Conservation (phyloP, 2,329 filamentous ascomycete species). For the Venturia asperata region DNA sequence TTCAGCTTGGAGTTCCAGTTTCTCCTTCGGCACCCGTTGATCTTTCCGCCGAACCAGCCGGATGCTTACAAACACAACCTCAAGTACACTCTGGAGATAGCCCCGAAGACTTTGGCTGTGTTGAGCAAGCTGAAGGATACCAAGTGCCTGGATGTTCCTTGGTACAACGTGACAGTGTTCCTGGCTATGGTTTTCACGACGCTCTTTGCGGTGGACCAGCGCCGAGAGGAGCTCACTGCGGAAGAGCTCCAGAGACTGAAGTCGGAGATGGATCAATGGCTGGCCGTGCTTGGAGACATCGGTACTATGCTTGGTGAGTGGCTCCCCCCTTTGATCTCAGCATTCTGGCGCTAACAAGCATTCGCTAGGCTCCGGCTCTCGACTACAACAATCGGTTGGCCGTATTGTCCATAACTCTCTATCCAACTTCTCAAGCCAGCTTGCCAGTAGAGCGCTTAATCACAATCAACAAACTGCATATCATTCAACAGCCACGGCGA, state of each 20-base stretch:
- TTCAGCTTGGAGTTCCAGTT: constrained; percentile 45
- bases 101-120: constrained; percentile 50
- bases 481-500: background rate
- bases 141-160: constrained; percentile 68
- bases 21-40: constrained; percentile 47
- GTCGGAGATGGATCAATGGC: constrained; percentile 62
- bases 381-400: constrained; percentile 43
- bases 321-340: background rate
- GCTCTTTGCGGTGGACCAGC: constrained; percentile 62
- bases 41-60: constrained; percentile 46
- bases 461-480: constrained; percentile 1
- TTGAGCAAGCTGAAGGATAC: constrained; percentile 54
- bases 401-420: constrained; percentile 44
- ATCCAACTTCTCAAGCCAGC: constrained; percentile 22
- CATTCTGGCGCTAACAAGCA: constrained; percentile 7
- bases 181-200: constrained; percentile 66
- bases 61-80: constrained; percentile 51
- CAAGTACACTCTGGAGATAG: constrained; percentile 54
- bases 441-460: background rate
- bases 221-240: constrained; percentile 52
- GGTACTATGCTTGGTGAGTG: constrained; percentile 57
- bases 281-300: constrained; percentile 60
- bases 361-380: constrained; percentile 39
- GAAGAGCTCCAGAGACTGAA: constrained; percentile 55
- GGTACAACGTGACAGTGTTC: constrained; percentile 67